phyloP scores from a whole-genome alignment of 1,139 yeast species.

The Candida albicans region DNA sequence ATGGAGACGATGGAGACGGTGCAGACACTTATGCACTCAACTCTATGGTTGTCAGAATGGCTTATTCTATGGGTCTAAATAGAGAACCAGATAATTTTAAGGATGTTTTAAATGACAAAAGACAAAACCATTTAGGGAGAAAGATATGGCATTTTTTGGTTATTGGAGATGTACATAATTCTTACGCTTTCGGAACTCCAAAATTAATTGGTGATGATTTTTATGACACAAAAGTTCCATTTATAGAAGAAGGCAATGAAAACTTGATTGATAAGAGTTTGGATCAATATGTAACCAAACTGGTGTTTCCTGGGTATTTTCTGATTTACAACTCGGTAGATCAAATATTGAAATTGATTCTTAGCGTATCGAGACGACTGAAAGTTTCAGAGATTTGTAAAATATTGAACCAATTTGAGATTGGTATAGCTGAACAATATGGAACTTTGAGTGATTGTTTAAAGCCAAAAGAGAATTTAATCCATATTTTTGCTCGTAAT shows the following conservation, averaged over 20 bases:
- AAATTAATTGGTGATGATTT: slow-evolving; percentile 19
- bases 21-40: slow-evolving; percentile 41
- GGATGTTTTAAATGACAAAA: slow-evolving; percentile 22
- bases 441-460: slow-evolving; percentile 26
- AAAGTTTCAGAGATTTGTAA: slow-evolving; percentile 26
- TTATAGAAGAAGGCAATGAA: slow-evolving; percentile 23
- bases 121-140: slow-evolving; percentile 42
- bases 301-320: slow-evolving; percentile 10
- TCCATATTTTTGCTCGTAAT: slow-evolving; percentile 22
- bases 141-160: slow-evolving; percentile 50
- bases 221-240: slow-evolving; percentile 32
- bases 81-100: slow-evolving; percentile 38
- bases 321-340: slow-evolving; percentile 11
- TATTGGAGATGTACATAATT: slow-evolving; percentile 26
- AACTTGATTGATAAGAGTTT: slow-evolving; percentile 21
- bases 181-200: slow-evolving; percentile 33
- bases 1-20: slow-evolving; percentile 50
- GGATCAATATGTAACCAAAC: slow-evolving; percentile 23
- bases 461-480: slow-evolving; percentile 15
- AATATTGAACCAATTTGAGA: slow-evolving; percentile 23
- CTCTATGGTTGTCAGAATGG: slow-evolving; percentile 43
- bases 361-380: slow-evolving; percentile 23
- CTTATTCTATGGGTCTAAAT: slow-evolving; percentile 47
- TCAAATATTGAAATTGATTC: slow-evolving; percentile 18
- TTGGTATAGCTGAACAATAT: slow-evolving; percentile 16